phyloP scores from a whole-genome alignment of 768 basidiomycete species.

The Coprinopsis marcescibilis region DNA sequence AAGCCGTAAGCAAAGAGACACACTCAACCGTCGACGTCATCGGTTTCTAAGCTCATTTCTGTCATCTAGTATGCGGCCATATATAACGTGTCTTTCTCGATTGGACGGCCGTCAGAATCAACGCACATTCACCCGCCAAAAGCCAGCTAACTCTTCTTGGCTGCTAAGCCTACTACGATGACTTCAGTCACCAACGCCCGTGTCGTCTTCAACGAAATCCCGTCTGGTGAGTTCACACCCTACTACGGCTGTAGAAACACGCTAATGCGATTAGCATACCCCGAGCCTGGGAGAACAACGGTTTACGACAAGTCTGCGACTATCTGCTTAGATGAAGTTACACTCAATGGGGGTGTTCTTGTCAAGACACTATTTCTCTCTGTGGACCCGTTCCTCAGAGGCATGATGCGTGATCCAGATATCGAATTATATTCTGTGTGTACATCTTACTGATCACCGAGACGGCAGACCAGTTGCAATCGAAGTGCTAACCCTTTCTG shows the following conservation, averaged over 20 bases:
- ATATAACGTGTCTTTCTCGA: too few species aligned
- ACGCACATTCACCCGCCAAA: too few species aligned
- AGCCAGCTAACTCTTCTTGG: too few species aligned
- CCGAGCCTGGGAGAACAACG: constrained; percentile 32
- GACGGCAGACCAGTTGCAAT: neutral
- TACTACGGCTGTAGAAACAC: too few species aligned
- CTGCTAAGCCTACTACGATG: too few species aligned
- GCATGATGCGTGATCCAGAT: constrained; percentile 27
- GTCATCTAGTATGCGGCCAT: too few species aligned
- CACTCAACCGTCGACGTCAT: too few species aligned
- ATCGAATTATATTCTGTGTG: constrained; percentile 17
- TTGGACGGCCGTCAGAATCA: too few species aligned
- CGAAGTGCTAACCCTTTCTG: neutral
- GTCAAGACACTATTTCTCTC: constrained; percentile 40
- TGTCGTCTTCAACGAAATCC: constrained; percentile 25
- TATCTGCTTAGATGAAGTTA: constrained; percentile 38
- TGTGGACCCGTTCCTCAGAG: constrained; percentile 40
- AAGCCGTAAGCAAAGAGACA: too few species aligned
- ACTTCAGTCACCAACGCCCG: constrained; percentile 20
- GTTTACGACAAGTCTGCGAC: constrained; percentile 32
- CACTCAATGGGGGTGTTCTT: constrained; percentile 33
- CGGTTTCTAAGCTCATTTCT: too few species aligned
- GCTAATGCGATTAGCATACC: constrained; percentile 16
- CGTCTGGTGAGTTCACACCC: constrained; percentile 12
- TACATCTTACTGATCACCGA: neutral